A percentile compares a stretch with the other conserved stretches of the same genome.
phyloP scores from a whole-genome alignment of 1,284 basidiomycete species.

The Sanghuangporus weigelae region DNA sequence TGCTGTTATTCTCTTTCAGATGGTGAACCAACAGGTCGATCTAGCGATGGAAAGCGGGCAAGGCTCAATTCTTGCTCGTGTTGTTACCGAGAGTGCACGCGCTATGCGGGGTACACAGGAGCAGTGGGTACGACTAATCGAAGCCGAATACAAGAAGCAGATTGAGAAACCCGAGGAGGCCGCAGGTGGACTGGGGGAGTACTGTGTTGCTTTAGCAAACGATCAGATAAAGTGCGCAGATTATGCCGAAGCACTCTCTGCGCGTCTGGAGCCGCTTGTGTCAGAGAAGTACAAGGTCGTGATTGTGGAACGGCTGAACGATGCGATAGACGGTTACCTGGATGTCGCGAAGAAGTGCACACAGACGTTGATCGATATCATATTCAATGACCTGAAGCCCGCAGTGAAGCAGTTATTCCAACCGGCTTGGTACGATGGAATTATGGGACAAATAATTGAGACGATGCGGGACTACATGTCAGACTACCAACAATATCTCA shows the following conservation, averaged over 20 bases:
- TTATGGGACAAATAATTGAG: conserved; percentile 82
- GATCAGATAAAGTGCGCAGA: conserved; percentile 98
- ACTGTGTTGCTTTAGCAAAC: conserved; percentile 96
- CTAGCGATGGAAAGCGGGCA: conserved; percentile 94
- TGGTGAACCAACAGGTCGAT: conserved; percentile 97
- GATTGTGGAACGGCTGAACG: conserved; percentile 86
- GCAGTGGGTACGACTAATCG: conserved; percentile 83
- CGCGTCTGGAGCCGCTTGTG: conserved; percentile 86
- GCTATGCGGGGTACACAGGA: conserved; percentile 90
- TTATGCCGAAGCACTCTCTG: conserved; percentile 82
- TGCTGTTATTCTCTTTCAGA: conserved; percentile 94
- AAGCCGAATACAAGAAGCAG: conserved; percentile 85
- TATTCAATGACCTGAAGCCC: conserved; percentile 92
- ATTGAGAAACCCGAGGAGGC: conserved; percentile 87
- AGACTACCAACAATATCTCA: conserved; percentile 90
- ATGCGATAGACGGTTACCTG: conserved; percentile 96
- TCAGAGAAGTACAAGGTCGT: conserved; percentile 85
- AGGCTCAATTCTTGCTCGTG: conserved; percentile 87
- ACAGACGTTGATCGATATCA: conserved; percentile 88
- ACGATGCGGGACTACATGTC: conserved; percentile 95
- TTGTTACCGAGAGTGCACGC: conserved; percentile 83
- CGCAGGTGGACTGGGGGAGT: conserved; percentile 88
- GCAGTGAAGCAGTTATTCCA: conserved; percentile 87
- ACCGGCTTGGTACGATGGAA: conserved; percentile 83
- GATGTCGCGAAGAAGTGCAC: conserved; percentile 98